Evolutionary conservation across 1,284 basidiomycete genomes (phyloP).

Genomic region (Pholiota adiposa): DNA sequence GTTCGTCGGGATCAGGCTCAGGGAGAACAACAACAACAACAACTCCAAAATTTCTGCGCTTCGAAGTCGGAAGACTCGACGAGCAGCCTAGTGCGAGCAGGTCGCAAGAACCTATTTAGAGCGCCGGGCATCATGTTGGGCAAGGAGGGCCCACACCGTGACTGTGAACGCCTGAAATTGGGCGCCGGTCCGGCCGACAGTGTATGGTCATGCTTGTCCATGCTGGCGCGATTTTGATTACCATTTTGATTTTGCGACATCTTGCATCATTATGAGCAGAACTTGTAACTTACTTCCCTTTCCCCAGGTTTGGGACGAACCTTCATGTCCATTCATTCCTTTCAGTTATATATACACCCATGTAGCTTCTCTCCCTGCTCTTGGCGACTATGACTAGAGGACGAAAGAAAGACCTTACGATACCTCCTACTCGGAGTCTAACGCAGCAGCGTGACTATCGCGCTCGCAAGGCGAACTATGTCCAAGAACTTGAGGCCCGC

Average conservation of each 20-base stretch:
- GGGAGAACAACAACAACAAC: too few species aligned
- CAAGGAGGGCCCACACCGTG: background rate
- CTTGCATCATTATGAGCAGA: slow-evolving; percentile 30
- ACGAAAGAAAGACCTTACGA: slow-evolving; percentile 63
- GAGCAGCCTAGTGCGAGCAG: background rate
- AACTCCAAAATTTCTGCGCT: too few species aligned
- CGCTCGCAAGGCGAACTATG: slow-evolving; percentile 60
- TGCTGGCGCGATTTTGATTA: slow-evolving; percentile 26
- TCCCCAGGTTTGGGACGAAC: background rate
- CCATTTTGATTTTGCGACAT: slow-evolving; percentile 34
- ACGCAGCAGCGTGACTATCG: slow-evolving; percentile 67
- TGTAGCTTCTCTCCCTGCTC: slow-evolving; percentile 6
- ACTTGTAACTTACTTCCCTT: slow-evolving; percentile 18
- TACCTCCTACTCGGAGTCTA: slow-evolving; percentile 52
- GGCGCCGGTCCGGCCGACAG: background rate
- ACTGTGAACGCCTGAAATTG: background rate
- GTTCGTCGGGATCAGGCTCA: too few species aligned
- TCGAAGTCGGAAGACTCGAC: background rate
- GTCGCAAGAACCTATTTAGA: background rate
- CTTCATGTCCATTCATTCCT: background rate
- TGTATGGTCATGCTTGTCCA: background rate
- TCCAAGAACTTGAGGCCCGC: slow-evolving; percentile 59
- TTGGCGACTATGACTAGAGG: slow-evolving; percentile 61
- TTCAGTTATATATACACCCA: background rate
- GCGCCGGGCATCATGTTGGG: background rate